Evolutionary conservation across 2,329 filamentous ascomycete species (phyloP), one percentile per base, ranked within the genome.

Genomic region (Penicillium occitanis): DNA sequence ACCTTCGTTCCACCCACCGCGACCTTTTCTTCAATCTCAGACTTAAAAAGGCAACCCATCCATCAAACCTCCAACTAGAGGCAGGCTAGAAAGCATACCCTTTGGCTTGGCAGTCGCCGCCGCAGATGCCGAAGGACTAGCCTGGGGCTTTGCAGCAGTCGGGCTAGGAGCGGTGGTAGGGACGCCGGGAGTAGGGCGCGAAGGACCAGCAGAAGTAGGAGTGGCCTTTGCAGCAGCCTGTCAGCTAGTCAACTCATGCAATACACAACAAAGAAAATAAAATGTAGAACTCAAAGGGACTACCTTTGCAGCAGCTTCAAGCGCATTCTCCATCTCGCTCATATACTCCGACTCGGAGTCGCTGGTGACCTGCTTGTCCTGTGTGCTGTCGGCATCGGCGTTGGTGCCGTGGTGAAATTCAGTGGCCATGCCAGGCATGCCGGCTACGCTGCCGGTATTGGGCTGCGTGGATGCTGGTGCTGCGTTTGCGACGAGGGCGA

Each of bases 401-500:
- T 53, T 25, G 50, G n/a, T 40, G 42, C 19, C 50, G 5, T 22
- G 10, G 10, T 51, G 22, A 19, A 62, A 59, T 30, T 37, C 25
- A 19, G 53, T 17, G 13, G 60, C 50, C 65, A 66, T 63, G 25
- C 53, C 65, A 1, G 60, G 60, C 44, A 66, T 66, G n/a, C 53
- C 65, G n/a, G 61, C 61, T 28, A 67, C n/a, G 57, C 28, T 44
- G 17, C 55, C 66, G 19, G 46, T 63, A 11, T 66, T 48, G 33
- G 61, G 61, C 19, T 61, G 33, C n/a, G 65, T 30, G 33, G 62
- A 51, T 13, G 63, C 37, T 11, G 76, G 76, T 61, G 74, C 65
- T 2, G 76, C 75, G 37, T 73, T 66, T 44, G 72, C 72, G 35
- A 74, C 61, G 7, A 74, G 65, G 6, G 74, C 76, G 33, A 78